These are phyloP conservation scores for Aquilaria agallochum DNA, from an alignment of 441 rosid species.

Conservation along the genomic window DNA sequence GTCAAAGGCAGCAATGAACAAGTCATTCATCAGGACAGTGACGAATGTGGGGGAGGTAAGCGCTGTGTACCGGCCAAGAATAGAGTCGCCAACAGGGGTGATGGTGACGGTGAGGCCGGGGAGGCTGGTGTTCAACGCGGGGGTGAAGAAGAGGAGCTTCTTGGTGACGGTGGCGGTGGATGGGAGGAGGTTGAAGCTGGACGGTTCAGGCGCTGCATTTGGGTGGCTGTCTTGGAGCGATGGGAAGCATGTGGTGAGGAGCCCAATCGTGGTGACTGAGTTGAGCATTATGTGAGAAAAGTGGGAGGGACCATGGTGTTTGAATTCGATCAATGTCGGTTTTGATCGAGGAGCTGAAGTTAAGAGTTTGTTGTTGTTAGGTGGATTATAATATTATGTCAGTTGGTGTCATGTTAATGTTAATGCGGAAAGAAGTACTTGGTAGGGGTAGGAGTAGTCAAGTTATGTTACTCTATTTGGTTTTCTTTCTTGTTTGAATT, in stretches of 20 bases:
- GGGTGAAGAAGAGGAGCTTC: slow-evolving; percentile 50
- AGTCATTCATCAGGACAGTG: slow-evolving; percentile 48
- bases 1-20: slow-evolving; percentile 30
- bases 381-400: background rate
- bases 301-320: background rate
- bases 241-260: slow-evolving; percentile 65
- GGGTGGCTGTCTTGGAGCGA: slow-evolving; percentile 80
- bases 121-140: slow-evolving; percentile 39
- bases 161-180: slow-evolving; percentile 52
- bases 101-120: slow-evolving; percentile 54
- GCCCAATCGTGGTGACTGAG: slow-evolving; percentile 63
- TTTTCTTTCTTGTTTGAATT: slow-evolving; percentile 3
- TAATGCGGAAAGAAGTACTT: background rate
- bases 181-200: slow-evolving; percentile 40
- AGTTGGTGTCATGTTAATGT: background rate
- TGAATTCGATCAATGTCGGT: slow-evolving; percentile 27
- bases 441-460: slow-evolving; percentile 17
- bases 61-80: slow-evolving; percentile 34
- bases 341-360: slow-evolving; percentile 23
- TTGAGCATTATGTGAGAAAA: slow-evolving; percentile 41
- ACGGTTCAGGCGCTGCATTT: slow-evolving; percentile 56
- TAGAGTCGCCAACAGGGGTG: slow-evolving; percentile 63
- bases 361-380: slow-evolving; percentile 1
- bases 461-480: background rate
- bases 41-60: slow-evolving; percentile 60